Evolutionary conservation across 192 early-diverging fungal genomes (phyloP).

Genomic region (Coemansia javaensis): DNA sequence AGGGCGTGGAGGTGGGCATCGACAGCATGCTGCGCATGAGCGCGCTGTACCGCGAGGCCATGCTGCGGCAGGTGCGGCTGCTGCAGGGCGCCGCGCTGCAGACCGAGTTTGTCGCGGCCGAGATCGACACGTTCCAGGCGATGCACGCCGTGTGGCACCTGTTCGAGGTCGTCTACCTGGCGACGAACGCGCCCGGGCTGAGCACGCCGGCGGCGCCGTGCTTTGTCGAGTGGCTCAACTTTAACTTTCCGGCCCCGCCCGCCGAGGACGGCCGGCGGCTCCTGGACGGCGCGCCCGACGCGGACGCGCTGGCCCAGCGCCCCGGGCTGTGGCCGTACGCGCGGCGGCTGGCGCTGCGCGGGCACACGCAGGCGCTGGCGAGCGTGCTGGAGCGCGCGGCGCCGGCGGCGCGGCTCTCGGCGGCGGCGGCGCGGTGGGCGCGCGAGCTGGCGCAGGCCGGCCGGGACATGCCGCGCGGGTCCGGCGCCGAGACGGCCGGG

Average conservation of each 20-base stretch:
- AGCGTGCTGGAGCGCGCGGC: conserved; percentile 29
- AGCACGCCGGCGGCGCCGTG: conserved; percentile 21
- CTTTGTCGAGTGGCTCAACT: conserved; percentile 48
- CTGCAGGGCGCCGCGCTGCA: conserved; percentile 10
- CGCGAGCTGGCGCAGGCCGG: conserved; percentile 12
- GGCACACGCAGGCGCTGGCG: conserved; percentile 22
- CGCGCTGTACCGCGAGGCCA: conserved; percentile 41
- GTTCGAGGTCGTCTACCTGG: conserved; percentile 41
- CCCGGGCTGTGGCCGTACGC: conserved; percentile 30
- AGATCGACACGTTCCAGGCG: conserved; percentile 26
- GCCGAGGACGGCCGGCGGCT: conserved; percentile 27
- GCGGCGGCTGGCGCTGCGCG: conserved; percentile 31
- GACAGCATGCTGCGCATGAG: conserved; percentile 24
- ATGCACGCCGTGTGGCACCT: conserved; percentile 50
- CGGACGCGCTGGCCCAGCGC: conserved; percentile 11
- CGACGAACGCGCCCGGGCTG: conserved; percentile 21
- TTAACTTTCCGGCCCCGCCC: conserved; percentile 36
- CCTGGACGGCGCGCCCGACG: not conserved
- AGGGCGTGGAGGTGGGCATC: conserved; percentile 3
- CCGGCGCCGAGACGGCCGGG: conserved; percentile 32
- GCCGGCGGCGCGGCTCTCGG: conserved; percentile 4
- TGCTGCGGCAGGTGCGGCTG: conserved; percentile 34
- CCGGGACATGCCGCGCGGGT: conserved; percentile 38
- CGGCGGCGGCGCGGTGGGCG: conserved; percentile 21
- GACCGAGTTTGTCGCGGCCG: conserved; percentile 12